Base-by-base conservation (phyloP, 108 stramenopile species). In the Pseudonitzschia pungens region DNA sequence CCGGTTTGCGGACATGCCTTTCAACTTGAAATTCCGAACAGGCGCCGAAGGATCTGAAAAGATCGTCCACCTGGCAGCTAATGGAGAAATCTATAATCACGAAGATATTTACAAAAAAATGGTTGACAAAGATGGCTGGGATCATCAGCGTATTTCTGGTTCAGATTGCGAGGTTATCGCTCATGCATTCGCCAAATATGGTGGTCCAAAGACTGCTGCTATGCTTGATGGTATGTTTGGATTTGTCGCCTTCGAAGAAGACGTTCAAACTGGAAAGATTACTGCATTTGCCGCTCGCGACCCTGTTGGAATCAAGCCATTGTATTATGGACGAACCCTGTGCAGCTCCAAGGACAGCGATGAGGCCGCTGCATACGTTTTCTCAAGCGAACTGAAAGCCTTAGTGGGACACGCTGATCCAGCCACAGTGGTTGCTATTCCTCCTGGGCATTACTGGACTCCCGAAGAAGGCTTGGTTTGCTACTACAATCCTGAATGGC, bases 51-150 rank as follows among this genome's bases (percentile, higher is more conserved):
- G 56, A 29, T 31, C 60, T 16, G 66, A 78, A 26, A 80, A 77
- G 27, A 84, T 64, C 24, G 69, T 83, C 33, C 60, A 80, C 27
- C 75, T 89, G 1, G 89, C 83, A 1, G 90, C 90, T 32, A 91
- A 91, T 65, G 90, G 90, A 45, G 90, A 91, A 72, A 87, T 91
- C 68, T 91, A 91, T 76, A 91, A 88, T 60, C 87, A 89, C 77
- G 65, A 81, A 20, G 29, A 51, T 63, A 69, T 91, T 18, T 87
- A 86, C 65, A 45, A 76, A 16, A 60, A 76, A 7, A 69, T 88
- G 22, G 82, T 83, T 7, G 56, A 53, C 1, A 68, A 82, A 6
- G 67, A 84, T 42, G 87, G 85, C 28, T 88, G 87, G 86, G 60
- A 73, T 29, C 57, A 82, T 24, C 32, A 64, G 18, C 69, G 82